Evolutionary conservation across 352 stramenopile species (phyloP), one percentile per base, ranked within the genome.

Genomic region (Phytophthora crassamura): DNA sequence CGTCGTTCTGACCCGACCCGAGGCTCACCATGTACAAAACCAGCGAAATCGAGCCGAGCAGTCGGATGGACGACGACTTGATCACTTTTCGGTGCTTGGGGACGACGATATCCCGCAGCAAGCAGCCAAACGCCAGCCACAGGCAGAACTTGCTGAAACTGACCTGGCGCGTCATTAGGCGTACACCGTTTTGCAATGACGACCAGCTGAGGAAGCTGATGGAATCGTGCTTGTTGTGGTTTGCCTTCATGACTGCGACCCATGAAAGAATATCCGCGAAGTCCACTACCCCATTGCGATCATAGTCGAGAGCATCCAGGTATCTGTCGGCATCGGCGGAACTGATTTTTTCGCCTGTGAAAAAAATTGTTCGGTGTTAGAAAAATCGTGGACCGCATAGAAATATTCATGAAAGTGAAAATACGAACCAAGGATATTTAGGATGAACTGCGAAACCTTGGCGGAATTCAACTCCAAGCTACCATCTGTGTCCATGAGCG

Each of bases 231-330:
- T 70, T 60, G 16, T 87, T 67, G 55, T 89, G 71, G 16, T 85
- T 85, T 5, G 55, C 64, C 54, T 95, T 95, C 72, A 95, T 86
- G 30, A 91, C 77, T 1, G 84, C 81, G 0, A 74, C 75, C 82
- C 86, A 93, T 4, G 84, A 93, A 3, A 95, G 61, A 42, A 95
- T 84, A 63, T 95, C 86, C 3, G 50, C 60, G 48, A 95, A 90
- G 51, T 95, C 84, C 7, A 93, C 84, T 0, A 86, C 69, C 4
- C 86, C 84, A 46, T 93, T 89, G 30, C 64, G 62, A 33, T 95
- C 85, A 41, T 80, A 93, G 63, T 95, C 86, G 14, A 95, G 73
- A 35, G 84, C 85, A 36, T 85, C 56, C 8, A 92, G 54, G 53
- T 95, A 95, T 38, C 52, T 70, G 6, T 88, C 65, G 6, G 86